Base-by-base conservation (phyloP, 208 protist genomes). In the Trichomonas gallinae region DNA sequence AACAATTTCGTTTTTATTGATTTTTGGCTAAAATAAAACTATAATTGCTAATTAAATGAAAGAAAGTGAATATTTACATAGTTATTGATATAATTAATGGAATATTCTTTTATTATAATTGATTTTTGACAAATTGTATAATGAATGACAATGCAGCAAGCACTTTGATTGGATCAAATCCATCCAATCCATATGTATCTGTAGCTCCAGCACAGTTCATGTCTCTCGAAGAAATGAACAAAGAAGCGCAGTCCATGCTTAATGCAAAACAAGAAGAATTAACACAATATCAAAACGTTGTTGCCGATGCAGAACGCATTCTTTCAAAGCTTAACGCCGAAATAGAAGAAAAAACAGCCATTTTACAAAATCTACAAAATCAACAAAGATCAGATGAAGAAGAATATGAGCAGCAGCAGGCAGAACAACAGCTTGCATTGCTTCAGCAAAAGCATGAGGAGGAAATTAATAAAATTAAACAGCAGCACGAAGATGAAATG, bases 191-290 rank as follows among this genome's bases (percentile, higher is more conserved):
- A 72, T 72, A 72, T 72, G 58, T 72, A n/a, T 72, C 58, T 31
- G 58, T 72, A 26, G 58, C 58, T 31, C 83, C 83, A 46, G 87
- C 40, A 51, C 42, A 58, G n/a, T n/a, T 51, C 17, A 93, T 44
- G 26, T 23, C 15, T 48, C 87, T 93, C 31, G 87, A 93, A 93
- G 87, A 93, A 38, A 93, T 93, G 87, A 93, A 58, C 26, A 93
- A 93, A 42, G 87, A 93, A 93, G 87, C 40, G 2, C 40, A 93
- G 15, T 0, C 13, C 0, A 51, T 48, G 44, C 44, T 93, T 38
- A 93, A 93, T 48, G 17, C 42, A 51, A 93, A 93, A 93, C n/a
- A 58, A 93, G 34, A 93, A 93, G 87, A 93, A 58, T 51, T 93
- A 58, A 36, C 15, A 38, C 11, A 34, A 34, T 51, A 93, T 93